Evolutionary conservation across 2,329 filamentous ascomycete genomes (phyloP), one percentile per base, ranked within the genome.

Genomic region (Calonectria pauciramosa): DNA sequence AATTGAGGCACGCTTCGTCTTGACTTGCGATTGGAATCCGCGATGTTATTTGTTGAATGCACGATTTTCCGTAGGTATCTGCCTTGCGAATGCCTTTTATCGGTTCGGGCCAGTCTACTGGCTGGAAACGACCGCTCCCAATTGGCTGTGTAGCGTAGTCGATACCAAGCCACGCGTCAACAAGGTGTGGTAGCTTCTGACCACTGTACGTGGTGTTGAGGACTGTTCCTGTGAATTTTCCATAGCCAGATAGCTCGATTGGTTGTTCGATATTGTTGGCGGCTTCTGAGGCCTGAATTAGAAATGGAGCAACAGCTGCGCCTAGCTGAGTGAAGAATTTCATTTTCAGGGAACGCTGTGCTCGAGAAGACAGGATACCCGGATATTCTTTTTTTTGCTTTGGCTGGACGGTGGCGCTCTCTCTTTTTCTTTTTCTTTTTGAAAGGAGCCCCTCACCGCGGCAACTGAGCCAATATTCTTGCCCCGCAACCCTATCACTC

Each of bases 101-200:
- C 1, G 83, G 76, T 5, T 76, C 75, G 0, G 88, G 87, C 84
- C 83, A 86, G 28, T 83, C 81, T 26, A 87, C 82, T 0, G 86
- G 82, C 16, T 79, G 80, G 70, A 89, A 89, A 10, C 88, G 86
- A 18, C 80, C 75, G 4, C 85, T 80, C 7, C 85, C 86, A 1
- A 84, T 83, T 0, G 86, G 87, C 36, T 87, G 86, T 0, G 81
- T 80, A 0, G 88, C 84, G 64, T 88, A 89, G 76, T 88, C 86
- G 38, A 89, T 85, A 3, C 87, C 87, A 8, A 89, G 80, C 88
- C 87, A 89, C 0, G 88, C 87, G 74, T 89, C 86, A 2, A 89
- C 84, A 0, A 83, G 36, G 0, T 69, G 38, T 3, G 78, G 76
- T 0, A 80, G 64, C 0, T 68, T 41, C 9, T 77, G 56, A 16